Evolutionary conservation across 768 basidiomycete genomes (phyloP).

Genomic region (Kwoniella dendrophila): DNA sequence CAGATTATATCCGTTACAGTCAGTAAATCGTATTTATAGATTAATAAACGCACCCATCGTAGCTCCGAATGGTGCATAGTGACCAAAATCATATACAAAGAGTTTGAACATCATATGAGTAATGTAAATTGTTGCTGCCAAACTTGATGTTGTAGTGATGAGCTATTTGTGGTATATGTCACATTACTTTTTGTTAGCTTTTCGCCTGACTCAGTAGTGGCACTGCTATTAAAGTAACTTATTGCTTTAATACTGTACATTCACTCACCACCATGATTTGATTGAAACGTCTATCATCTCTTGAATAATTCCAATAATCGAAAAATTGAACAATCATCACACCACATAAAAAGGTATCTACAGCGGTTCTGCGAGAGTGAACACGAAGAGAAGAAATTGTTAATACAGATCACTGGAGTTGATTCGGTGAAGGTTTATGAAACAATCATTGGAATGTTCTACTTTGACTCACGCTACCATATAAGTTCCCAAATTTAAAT

Average conservation of each 20-base stretch:
- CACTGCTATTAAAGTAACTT: too few species aligned
- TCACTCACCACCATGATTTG: conserved; percentile 9
- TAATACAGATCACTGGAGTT: neutral
- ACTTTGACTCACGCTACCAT: conserved; percentile 14
- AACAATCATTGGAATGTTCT: too few species aligned
- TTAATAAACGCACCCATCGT: neutral
- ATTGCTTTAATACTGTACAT: too few species aligned
- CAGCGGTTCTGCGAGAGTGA: neutral
- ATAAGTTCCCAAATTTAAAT: conserved; percentile 7
- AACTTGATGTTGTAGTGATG: conserved; percentile 2
- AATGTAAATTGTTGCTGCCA: conserved; percentile 11
- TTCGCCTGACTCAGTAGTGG: too few species aligned
- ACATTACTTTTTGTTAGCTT: too few species aligned
- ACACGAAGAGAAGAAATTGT: neutral
- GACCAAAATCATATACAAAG: conserved; percentile 17
- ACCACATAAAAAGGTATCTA: conserved; percentile 4
- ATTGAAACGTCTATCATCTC: conserved; percentile 2
- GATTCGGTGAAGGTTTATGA: neutral
- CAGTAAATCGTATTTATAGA: neutral
- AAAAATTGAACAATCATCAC: conserved; percentile 1
- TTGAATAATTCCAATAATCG: conserved; percentile 2
- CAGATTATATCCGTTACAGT: neutral
- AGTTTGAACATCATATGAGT: conserved; percentile 7
- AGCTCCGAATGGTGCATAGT: conserved; percentile 1
- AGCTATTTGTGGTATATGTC: too few species aligned